These are phyloP conservation scores for Debaryomyces tyrocola DNA, from an alignment of 805 yeast genomes.

Conservation along the genomic window DNA sequence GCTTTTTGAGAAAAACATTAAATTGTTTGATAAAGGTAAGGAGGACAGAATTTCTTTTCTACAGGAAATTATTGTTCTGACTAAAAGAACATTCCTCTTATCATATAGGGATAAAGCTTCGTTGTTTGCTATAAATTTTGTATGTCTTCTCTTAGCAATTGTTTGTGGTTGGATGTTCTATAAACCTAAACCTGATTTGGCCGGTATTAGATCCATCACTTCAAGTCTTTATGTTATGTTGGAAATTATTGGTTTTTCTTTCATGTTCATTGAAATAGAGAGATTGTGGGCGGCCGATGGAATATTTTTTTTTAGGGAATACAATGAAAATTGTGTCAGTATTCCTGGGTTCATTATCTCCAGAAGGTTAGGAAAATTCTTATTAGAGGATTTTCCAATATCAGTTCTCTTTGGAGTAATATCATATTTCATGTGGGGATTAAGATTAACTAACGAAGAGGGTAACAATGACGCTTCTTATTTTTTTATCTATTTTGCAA, in stretches of 20 bases:
- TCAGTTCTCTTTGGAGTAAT: conserved; percentile 58
- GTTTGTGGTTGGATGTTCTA: conserved; percentile 78
- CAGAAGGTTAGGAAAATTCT: conserved; percentile 62
- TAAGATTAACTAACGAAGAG: conserved; percentile 35
- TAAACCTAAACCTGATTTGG: conserved; percentile 56
- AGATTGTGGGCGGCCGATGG: conserved; percentile 42
- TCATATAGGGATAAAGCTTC: conserved; percentile 35
- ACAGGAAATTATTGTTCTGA: conserved; percentile 31
- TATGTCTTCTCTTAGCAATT: conserved; percentile 51
- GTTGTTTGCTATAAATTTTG: conserved; percentile 36
- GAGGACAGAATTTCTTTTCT: conserved; percentile 24
- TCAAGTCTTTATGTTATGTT: conserved; percentile 36
- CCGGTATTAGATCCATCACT: conserved; percentile 63
- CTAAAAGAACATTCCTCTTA: conserved; percentile 32
- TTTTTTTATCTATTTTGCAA: conserved; percentile 65
- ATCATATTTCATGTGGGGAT: conserved; percentile 77
- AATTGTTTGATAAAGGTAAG: conserved; percentile 14
- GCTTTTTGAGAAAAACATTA: conserved; percentile 16
- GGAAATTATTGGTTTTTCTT: conserved; percentile 41
- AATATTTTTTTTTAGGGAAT: conserved; percentile 50
- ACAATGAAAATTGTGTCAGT: conserved; percentile 66
- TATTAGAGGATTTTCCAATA: conserved; percentile 68
- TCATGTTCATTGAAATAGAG: conserved; percentile 39
- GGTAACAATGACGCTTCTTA: conserved; percentile 29
- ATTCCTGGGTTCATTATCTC: conserved; percentile 66